A percentile compares a stretch with the other conserved stretches of the same genome.
Conservation (phyloP, 805 yeast genomes). For the Starmerella asiatica region DNA sequence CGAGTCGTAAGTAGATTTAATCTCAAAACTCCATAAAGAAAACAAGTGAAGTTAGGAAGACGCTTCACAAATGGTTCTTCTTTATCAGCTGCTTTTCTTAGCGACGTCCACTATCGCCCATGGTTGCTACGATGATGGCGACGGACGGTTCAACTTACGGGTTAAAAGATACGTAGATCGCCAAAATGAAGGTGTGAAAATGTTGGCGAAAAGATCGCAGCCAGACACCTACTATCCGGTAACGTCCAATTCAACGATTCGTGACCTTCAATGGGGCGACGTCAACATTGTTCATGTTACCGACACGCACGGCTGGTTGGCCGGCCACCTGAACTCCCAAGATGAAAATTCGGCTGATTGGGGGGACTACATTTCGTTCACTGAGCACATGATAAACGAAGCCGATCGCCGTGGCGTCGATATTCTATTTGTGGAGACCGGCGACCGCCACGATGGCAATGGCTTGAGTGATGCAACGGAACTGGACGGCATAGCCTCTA, state of each 20-base stretch:
- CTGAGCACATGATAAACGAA: slow-evolving; percentile 34
- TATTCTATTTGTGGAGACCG: too few relatives aligned
- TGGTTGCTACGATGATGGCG: slow-evolving; percentile 12
- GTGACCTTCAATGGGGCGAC: slow-evolving; percentile 28
- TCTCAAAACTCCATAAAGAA: too few relatives aligned
- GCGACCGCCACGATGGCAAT: too few relatives aligned
- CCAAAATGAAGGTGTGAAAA: neutral
- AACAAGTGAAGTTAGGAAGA: too few relatives aligned
- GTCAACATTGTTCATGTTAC: slow-evolving; percentile 81
- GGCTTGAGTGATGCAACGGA: slow-evolving; percentile 69
- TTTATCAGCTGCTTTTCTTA: too few relatives aligned
- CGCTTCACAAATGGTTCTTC: too few relatives aligned
- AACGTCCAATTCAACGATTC: neutral
- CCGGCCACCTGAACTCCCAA: slow-evolving; percentile 11
- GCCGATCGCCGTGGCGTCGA: too few relatives aligned
- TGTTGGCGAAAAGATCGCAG: slow-evolving; percentile 2
- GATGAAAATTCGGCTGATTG: slow-evolving; percentile 55
- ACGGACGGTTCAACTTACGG: slow-evolving; percentile 11
- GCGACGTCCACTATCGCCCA: too few relatives aligned
- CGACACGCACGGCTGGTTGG: slow-evolving; percentile 85
- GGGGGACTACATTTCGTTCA: too few relatives aligned
- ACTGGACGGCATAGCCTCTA: slow-evolving; percentile 59
- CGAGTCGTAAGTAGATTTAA: too few relatives aligned
- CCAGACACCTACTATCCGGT: slow-evolving; percentile 7
- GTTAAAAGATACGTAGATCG: slow-evolving; percentile 4